Evolutionary conservation across 2,329 filamentous ascomycete genomes (phyloP).

Genomic region (Ophiosphaerella herpotricha): DNA sequence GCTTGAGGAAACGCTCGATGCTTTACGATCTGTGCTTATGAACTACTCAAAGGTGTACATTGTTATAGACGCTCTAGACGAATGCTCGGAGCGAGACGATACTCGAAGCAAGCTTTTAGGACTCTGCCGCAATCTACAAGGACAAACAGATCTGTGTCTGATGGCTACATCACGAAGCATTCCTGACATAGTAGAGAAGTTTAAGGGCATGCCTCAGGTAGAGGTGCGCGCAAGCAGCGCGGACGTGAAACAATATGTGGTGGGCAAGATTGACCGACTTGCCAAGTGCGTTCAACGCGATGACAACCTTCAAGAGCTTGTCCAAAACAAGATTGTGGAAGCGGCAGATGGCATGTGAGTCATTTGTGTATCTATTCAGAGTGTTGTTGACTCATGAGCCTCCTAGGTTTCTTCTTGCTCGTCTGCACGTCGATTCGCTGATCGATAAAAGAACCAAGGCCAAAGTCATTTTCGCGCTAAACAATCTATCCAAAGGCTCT

Average conservation of each 20-base stretch:
- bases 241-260: slow-evolving; percentile 22
- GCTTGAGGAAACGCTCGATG: slow-evolving; percentile 7
- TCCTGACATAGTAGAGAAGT: slow-evolving; percentile 11
- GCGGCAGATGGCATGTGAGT: slow-evolving; percentile 11
- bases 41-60: slow-evolving; percentile 16
- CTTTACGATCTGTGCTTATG: slow-evolving; percentile 5
- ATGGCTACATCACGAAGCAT: slow-evolving; percentile 23
- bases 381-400: not conserved
- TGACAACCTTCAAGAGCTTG: slow-evolving; percentile 10
- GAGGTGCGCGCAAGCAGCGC: slow-evolving; percentile 20
- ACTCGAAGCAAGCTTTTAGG: slow-evolving; percentile 4
- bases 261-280: slow-evolving; percentile 14
- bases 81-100: slow-evolving; percentile 25
- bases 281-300: slow-evolving; percentile 18
- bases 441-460: not conserved
- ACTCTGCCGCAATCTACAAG: slow-evolving; percentile 4
- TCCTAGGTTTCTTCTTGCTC: slow-evolving; percentile 11
- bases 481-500: not conserved
- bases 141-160: not conserved
- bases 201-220: slow-evolving; percentile 5
- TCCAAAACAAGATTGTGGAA: slow-evolving; percentile 20
- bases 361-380: not conserved
- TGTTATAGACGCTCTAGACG: slow-evolving; percentile 43
- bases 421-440: slow-evolving; percentile 2
- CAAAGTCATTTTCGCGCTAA: not conserved